Percentiles rank a stretch among this genome's conserved stretches.
These are phyloP conservation scores for Nannochloropsis granulata DNA, from an alignment of 108 stramenopile genomes.

Conservation along the genomic window DNA sequence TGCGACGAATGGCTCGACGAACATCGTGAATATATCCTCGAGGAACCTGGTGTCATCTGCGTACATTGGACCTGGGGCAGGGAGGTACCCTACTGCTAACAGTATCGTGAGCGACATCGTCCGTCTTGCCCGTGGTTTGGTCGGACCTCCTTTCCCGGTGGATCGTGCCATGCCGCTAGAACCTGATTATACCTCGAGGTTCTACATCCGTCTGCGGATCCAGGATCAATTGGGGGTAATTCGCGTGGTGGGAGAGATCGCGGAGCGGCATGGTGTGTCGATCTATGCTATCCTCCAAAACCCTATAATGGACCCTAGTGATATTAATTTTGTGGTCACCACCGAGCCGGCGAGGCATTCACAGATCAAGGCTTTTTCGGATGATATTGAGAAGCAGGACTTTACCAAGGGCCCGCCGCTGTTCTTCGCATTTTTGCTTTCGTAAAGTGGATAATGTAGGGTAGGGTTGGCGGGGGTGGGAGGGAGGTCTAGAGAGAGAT, in stretches of 20 bases:
- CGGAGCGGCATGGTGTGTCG: slow-evolving; percentile 55
- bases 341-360: slow-evolving; percentile 40
- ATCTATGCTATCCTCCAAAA: slow-evolving; percentile 64
- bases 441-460: no score
- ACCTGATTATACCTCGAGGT: slow-evolving; percentile 48
- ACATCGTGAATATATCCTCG: slow-evolving; percentile 42
- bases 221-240: slow-evolving; percentile 61
- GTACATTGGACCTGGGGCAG: slow-evolving; percentile 69
- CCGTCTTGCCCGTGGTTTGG: slow-evolving; percentile 49
- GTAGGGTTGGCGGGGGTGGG: no score
- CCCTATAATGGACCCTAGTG: slow-evolving; percentile 52
- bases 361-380: background rate
- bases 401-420: background rate
- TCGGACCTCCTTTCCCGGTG: slow-evolving; percentile 18
- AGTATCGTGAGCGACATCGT: slow-evolving; percentile 71
- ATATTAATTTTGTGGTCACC: slow-evolving; percentile 60
- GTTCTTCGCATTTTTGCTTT: background rate
- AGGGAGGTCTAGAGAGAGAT: no score
- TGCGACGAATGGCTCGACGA: slow-evolving; percentile 48
- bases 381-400: background rate
- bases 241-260: slow-evolving; percentile 53
- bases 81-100: slow-evolving; percentile 85
- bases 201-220: slow-evolving; percentile 56
- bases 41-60: slow-evolving; percentile 52
- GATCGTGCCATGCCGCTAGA: slow-evolving; percentile 39